Evolutionary conservation across 306 rosid genomes (phyloP).

Genomic region (Malus fusca): DNA sequence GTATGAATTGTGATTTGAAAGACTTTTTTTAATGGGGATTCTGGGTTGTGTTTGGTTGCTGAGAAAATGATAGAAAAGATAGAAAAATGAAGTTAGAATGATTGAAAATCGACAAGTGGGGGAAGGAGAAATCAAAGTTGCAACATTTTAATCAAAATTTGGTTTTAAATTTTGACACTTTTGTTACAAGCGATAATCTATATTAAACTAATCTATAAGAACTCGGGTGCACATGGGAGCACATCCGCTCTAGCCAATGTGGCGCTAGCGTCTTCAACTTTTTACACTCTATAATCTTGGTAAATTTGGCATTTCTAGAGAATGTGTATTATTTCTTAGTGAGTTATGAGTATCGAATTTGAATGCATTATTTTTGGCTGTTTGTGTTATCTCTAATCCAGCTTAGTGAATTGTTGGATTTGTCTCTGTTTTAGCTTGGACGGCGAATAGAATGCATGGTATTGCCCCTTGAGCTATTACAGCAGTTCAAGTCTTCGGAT

Average conservation of each 20-base stretch:
- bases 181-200: neutral
- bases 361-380: neutral
- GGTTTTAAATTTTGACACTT: neutral
- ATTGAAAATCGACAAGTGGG: neutral
- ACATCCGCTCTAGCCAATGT: neutral
- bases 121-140: neutral
- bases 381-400: conserved; percentile 3
- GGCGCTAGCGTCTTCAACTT: neutral
- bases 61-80: neutral
- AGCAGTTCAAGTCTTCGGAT: conserved; percentile 65
- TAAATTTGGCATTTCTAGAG: neutral
- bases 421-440: conserved; percentile 65
- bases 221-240: neutral
- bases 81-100: neutral
- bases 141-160: neutral
- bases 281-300: neutral
- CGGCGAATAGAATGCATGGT: conserved; percentile 74
- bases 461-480: conserved; percentile 84
- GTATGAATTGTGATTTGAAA: conserved; percentile 18
- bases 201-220: neutral
- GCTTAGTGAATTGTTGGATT: conserved; percentile 22
- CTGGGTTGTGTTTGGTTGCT: neutral
- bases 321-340: neutral
- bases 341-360: neutral
- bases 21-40: neutral